Conservation (phyloP, 2,329 filamentous ascomycete genomes). For the Calonectria crousiana region DNA sequence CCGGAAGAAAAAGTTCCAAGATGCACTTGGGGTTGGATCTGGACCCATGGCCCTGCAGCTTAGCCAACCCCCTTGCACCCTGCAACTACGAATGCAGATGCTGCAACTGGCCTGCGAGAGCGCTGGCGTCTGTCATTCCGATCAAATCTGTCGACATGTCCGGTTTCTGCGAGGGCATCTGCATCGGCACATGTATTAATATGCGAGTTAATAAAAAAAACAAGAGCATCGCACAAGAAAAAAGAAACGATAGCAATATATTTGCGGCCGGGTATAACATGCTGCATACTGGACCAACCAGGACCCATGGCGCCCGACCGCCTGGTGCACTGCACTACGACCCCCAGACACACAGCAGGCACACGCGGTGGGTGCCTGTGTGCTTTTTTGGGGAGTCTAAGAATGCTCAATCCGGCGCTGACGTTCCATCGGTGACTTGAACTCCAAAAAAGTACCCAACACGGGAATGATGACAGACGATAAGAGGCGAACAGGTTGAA, state of each 20-base stretch:
- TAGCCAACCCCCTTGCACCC: slow-evolving; percentile 10
- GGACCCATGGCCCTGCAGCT: slow-evolving; percentile 8
- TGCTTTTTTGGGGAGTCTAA: not conserved
- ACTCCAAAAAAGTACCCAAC: not conserved
- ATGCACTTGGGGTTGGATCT: not conserved
- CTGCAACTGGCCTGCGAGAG: slow-evolving; percentile 11
- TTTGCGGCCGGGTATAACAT: not conserved
- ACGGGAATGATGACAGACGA: slow-evolving; percentile 1
- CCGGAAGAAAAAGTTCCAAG: not conserved
- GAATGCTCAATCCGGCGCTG: slow-evolving; percentile 15
- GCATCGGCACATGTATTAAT: slow-evolving; percentile 3
- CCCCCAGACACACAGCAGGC: not conserved
- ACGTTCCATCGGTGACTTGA: slow-evolving; percentile 12
- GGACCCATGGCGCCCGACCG: slow-evolving; percentile 15
- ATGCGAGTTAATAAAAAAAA: slow-evolving; percentile 4
- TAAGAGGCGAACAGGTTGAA: slow-evolving; percentile 1
- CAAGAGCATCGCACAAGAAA: not conserved
- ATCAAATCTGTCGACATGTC: slow-evolving; percentile 10
- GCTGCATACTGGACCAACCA: slow-evolving; percentile 15
- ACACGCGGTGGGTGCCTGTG: not conserved
- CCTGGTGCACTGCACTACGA: not conserved
- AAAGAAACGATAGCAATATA: not conserved
- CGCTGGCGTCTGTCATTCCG: slow-evolving; percentile 5
- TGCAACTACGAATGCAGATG: slow-evolving; percentile 13
- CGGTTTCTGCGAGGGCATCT: slow-evolving; percentile 4